phyloP scores from a whole-genome alignment of 1,284 basidiomycete genomes.

The Trametes pubescens region DNA sequence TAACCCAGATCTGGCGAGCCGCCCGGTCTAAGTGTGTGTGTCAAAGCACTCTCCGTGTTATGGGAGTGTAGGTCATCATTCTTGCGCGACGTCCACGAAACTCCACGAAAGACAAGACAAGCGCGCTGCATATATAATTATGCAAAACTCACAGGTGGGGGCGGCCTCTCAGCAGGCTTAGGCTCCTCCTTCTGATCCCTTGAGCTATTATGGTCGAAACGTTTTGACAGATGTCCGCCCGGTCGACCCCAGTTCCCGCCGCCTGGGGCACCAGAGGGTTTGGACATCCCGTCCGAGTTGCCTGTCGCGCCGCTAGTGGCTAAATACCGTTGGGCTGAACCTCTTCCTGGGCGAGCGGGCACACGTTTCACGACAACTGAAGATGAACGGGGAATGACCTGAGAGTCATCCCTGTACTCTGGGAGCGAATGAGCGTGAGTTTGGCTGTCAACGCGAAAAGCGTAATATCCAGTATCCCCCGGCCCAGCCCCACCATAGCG shows the following conservation, averaged over 20 bases:
- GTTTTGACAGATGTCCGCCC: constrained; percentile 75
- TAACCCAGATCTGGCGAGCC: too few species aligned
- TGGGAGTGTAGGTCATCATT: too few species aligned
- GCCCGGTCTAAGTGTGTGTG: too few species aligned
- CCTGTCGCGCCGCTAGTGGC: constrained; percentile 57
- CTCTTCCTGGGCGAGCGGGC: constrained; percentile 91
- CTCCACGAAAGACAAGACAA: too few species aligned
- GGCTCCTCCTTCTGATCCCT: constrained; percentile 59
- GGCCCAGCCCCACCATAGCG: too few species aligned
- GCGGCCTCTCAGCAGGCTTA: constrained; percentile 28
- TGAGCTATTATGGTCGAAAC: constrained; percentile 77
- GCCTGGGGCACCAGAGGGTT: constrained; percentile 38
- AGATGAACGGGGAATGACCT: constrained; percentile 93
- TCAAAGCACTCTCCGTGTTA: too few species aligned
- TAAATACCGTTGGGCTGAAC: constrained; percentile 90
- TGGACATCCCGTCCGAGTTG: constrained; percentile 31
- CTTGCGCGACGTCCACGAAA: too few species aligned
- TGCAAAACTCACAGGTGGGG: constrained; percentile 35
- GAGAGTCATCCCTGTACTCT: constrained; percentile 95
- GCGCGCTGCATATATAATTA: too few species aligned
- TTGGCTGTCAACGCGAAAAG: neutral
- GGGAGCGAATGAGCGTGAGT: constrained; percentile 17
- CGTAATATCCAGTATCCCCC: too few species aligned
- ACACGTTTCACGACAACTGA: constrained; percentile 93
- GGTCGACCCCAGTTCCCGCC: constrained; percentile 65